phyloP scores from a whole-genome alignment of 1,139 yeast genomes.

The Hyphopichia khmerensis region DNA sequence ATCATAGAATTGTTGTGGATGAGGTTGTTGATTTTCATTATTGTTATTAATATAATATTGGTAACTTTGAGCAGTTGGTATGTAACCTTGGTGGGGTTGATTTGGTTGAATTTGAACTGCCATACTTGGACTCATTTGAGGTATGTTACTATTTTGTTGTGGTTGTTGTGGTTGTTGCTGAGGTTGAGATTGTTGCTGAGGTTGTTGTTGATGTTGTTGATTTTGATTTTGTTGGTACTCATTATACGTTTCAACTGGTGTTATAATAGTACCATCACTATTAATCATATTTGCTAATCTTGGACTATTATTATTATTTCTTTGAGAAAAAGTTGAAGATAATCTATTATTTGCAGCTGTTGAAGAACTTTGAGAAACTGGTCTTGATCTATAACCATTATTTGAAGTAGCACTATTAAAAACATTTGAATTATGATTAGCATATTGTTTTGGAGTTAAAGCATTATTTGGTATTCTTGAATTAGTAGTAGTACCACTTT shows the following conservation, averaged over 20 bases:
- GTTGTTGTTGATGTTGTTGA: conserved; percentile 9
- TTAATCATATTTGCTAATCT: conserved; percentile 44
- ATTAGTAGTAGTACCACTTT: conserved; percentile 20
- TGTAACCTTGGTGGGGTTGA: conserved; percentile 10
- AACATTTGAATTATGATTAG: not conserved
- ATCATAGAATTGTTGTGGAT: conserved; percentile 40
- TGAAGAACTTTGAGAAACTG: conserved; percentile 26
- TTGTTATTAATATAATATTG: conserved; percentile 3
- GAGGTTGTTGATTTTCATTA: conserved; percentile 5
- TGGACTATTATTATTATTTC: conserved; percentile 33
- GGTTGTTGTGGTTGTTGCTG: conserved; percentile 3
- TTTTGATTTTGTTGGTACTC: conserved; percentile 9
- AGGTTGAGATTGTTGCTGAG: conserved; percentile 4
- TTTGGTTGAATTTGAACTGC: conserved; percentile 13
- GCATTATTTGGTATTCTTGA: conserved; percentile 7
- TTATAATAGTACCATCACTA: conserved; percentile 48
- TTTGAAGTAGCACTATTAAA: not conserved
- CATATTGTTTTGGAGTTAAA: not conserved
- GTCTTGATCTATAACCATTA: conserved; percentile 12
- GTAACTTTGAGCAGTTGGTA: conserved; percentile 2
- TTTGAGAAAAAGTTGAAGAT: conserved; percentile 39
- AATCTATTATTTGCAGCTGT: conserved; percentile 26
- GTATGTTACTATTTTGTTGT: conserved; percentile 6
- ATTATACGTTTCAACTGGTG: conserved; percentile 38
- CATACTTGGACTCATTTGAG: conserved; percentile 3